These are phyloP conservation scores for Mortierella sp. DNA, from an alignment of 371 early-diverging fungal genomes.

Conservation along the genomic window DNA sequence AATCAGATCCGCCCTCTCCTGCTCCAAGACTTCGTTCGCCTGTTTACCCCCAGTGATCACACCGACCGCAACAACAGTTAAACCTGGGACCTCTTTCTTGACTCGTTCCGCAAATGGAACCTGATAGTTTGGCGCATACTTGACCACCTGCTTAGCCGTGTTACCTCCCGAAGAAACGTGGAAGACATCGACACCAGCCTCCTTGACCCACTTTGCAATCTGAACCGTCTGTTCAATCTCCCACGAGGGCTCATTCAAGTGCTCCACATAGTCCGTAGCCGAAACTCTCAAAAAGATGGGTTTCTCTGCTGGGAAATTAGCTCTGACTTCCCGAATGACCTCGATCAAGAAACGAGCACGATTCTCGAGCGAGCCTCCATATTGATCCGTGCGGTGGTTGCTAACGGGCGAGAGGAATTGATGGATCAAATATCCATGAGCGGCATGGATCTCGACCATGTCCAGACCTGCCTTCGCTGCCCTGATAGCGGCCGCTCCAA, in stretches of 20 bases:
- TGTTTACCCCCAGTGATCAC: conserved; percentile 71
- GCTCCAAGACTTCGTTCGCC: conserved; percentile 75
- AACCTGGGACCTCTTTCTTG: conserved; percentile 63
- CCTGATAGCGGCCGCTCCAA: conserved; percentile 75
- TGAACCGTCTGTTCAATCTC: conserved; percentile 71
- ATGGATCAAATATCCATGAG: conserved; percentile 79
- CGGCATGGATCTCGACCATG: conserved; percentile 84
- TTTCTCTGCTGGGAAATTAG: conserved; percentile 78
- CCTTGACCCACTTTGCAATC: conserved; percentile 65
- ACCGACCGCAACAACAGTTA: conserved; percentile 80
- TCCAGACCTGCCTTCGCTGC: conserved; percentile 86
- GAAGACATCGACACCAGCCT: conserved; percentile 79
- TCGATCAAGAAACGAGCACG: conserved; percentile 77
- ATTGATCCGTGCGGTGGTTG: conserved; percentile 86
- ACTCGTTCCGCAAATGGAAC: conserved; percentile 74
- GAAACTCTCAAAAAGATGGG: conserved; percentile 86
- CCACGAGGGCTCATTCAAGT: conserved; percentile 61
- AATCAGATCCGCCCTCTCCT: conserved; percentile 76
- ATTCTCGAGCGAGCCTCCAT: conserved; percentile 84
- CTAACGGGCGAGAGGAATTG: conserved; percentile 83
- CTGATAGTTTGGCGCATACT: conserved; percentile 71
- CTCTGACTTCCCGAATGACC: conserved; percentile 67
- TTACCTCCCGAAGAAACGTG: conserved; percentile 81
- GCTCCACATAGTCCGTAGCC: conserved; percentile 75
- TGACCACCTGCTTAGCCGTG: conserved; percentile 60